Base-by-base conservation (phyloP, 345 rosid genomes). In the Citropsis articulata region DNA sequence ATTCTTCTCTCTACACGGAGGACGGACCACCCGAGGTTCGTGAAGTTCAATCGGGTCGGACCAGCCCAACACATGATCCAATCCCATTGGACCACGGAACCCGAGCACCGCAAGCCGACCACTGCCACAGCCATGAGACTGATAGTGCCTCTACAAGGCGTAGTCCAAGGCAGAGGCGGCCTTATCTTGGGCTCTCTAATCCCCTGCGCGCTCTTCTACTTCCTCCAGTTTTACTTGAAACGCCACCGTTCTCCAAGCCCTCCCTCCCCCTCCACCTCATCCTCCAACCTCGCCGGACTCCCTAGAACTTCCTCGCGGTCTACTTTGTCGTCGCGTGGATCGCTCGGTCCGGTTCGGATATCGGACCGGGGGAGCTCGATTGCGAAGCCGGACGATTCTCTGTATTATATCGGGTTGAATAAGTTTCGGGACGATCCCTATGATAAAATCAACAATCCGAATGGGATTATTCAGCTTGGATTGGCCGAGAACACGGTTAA, bases 121-220 rank as follows among this genome's bases (percentile, higher is more conserved):
- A 75, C 75, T 62, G 80, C 84, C 30, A 76, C 86, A 63, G 79
- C 84, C 83, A 95, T 93, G 98, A 91, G 95, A 77, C 87, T 93
- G 75, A 80, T 93, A 31, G 97, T 95, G 53, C 95, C 98, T 48
- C 87, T 95, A 68, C 94, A 90, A 63, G 97, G 97, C 36, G 88
- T 93, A 1, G 89, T 89, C 36, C 95, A 93, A 78, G 97, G 97
- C 74, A 85, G 98, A 73, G 94, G 94, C 4, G 98, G 98, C 65
- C 85, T 93, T 59, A 82, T 93, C 72, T 69, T 92, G 42, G 98
- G 98, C 72, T 89, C 97, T 57, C 84, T 94, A 12, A 91, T 94
- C 76, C 98, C 98, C 28, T 94, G 98, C 53, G 88, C 97, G 75
- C 95, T 94, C 71, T 88, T 91, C 85, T 93, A 88, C 94, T 87